Base-by-base conservation (phyloP, 1,284 basidiomycete genomes). In the Marasmius sp. region DNA sequence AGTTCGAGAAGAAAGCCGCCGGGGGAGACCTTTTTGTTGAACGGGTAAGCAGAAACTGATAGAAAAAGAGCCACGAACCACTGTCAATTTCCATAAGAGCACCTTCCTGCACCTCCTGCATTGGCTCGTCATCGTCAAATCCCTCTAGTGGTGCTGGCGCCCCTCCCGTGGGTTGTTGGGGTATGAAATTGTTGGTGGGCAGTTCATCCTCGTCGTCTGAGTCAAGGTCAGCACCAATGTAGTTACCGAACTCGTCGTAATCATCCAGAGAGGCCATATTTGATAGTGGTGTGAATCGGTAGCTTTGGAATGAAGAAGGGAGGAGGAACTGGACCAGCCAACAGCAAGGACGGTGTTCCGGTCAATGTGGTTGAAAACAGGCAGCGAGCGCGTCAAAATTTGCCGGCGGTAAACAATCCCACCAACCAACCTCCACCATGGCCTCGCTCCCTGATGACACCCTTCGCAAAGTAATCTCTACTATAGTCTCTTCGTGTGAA, bases 191-290 rank as follows among this genome's bases (percentile, higher is more conserved):
- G 48, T 82, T 76, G 69, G 85, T 84, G 64, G 79, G 81, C 57
- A 83, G 70, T 59, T 83, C 83, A 58, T 89, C 87, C 66, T 91
- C 93, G 48, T 93, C 91, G 73, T 95, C 94, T 39, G 94, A 95
- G 69, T 93, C 94, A 59, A 96, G 81, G 80, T 95, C 94, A 45
- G 88, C 94, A 65, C 95, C 95, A 72, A 97, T 95, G 77, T 96
- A 97, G 83, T 97, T 97, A 68, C 95, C 95, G 71, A 97, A 97
- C 80, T 93, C 91, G 71, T 93, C 91, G 66, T 93, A 93, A 72
- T 93, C 92, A 70, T 93, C 91, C 66, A 93, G 85, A 36, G 91
- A 92, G 60, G 87, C 88, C 91, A 93, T 93, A 56, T 48, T 49
- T 14, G 11, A n/a, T n/a, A 14, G 33, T 36, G 20, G 20, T 54